Conservation (phyloP, 371 early-diverging fungal species). For the Mucor mucedo region DNA sequence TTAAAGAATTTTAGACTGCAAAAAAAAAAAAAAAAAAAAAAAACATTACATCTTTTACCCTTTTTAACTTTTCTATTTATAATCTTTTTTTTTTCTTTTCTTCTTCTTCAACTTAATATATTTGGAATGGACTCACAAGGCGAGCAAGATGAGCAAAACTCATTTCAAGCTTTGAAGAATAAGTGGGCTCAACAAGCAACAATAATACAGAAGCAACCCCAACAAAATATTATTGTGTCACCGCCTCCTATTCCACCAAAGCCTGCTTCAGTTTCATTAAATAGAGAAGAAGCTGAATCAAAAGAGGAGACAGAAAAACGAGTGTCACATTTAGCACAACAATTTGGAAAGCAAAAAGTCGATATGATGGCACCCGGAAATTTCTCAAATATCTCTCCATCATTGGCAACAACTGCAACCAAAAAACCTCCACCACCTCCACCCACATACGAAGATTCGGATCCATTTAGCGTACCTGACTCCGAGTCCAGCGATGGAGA, state of each 20-base stretch:
- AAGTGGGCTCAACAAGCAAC: slow-evolving; percentile 29
- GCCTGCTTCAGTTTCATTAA: slow-evolving; percentile 12
- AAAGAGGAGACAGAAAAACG: slow-evolving; percentile 2
- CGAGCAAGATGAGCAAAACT: slow-evolving; percentile 24
- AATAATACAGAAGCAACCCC: slow-evolving; percentile 4
- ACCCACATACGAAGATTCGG: slow-evolving; percentile 1
- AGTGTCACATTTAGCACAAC: slow-evolving; percentile 17
- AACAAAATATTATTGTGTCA: neutral
- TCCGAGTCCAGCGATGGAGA: slow-evolving; percentile 18
- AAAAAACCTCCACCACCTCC: slow-evolving; percentile 6
- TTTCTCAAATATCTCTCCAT: slow-evolving; percentile 4
- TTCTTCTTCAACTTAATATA: neutral
- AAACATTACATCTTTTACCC: neutral
- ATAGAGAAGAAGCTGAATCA: neutral
- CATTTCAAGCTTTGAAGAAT: slow-evolving; percentile 28
- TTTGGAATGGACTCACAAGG: neutral
- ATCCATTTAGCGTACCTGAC: slow-evolving; percentile 7
- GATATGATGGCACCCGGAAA: slow-evolving; percentile 12
- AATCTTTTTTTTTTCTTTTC: neutral
- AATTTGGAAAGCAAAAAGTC: slow-evolving; percentile 14
- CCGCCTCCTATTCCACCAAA: slow-evolving; percentile 38
- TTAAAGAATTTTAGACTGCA: neutral
- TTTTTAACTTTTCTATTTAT: neutral
- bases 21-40: neutral
- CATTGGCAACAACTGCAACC: neutral